A percentile compares a stretch with the other conserved stretches of the same genome.
phyloP scores from a whole-genome alignment of 75 land plant species.

The Pseudotsuga menziesii region DNA sequence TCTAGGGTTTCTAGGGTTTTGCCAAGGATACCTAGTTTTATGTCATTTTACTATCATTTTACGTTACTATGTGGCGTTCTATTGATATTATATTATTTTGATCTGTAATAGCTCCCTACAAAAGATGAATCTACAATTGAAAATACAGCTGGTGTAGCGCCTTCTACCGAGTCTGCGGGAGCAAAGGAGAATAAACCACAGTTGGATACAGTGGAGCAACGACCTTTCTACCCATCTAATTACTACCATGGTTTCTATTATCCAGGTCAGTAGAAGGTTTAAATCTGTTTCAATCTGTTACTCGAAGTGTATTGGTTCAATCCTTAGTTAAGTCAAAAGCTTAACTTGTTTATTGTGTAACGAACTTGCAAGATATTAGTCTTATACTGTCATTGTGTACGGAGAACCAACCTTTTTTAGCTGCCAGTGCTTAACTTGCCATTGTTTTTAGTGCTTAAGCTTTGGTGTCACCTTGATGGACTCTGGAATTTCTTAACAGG shows the following conservation, averaged over 20 bases:
- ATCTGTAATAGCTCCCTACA: neutral
- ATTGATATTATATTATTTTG: neutral
- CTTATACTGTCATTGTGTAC: no score
- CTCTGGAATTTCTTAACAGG: slow-evolving; percentile 19
- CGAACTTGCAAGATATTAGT: neutral
- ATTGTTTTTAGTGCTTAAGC: neutral
- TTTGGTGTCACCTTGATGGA: neutral
- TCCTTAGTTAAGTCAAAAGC: neutral
- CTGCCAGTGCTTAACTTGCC: no score
- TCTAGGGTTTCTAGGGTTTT: neutral
- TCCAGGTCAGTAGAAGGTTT: slow-evolving; percentile 31
- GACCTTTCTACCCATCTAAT: slow-evolving; percentile 37
- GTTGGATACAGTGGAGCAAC: slow-evolving; percentile 40
- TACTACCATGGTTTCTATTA: slow-evolving; percentile 46
- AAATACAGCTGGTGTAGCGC: neutral
- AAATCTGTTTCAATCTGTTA: neutral
- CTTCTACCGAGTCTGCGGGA: neutral
- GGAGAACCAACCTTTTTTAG: no score
- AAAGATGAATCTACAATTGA: slow-evolving; percentile 2
- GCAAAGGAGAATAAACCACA: slow-evolving; percentile 15
- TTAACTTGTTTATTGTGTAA: neutral
- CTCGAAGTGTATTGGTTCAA: neutral
- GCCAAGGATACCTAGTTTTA: neutral
- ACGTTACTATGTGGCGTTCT: neutral
- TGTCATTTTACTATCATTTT: neutral